Evolutionary conservation across 805 yeast genomes (phyloP).

Genomic region (Saccharomycopsis fibuligera): DNA sequence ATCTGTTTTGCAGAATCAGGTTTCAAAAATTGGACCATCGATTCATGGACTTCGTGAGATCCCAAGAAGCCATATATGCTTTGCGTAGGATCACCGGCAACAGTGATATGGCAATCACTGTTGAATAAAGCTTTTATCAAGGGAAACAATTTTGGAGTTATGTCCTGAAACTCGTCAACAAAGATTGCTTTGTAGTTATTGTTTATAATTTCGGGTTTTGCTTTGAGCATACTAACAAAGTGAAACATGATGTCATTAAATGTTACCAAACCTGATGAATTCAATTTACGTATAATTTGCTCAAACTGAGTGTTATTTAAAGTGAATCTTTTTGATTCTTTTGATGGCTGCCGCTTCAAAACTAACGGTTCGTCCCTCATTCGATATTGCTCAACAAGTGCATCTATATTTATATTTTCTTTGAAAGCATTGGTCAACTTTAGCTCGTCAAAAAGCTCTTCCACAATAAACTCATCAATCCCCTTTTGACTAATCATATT

Average conservation of each 20-base stretch:
- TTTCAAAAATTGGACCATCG: background rate
- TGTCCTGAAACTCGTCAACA: slow-evolving; percentile 73
- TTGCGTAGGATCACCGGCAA: slow-evolving; percentile 71
- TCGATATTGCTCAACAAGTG: background rate
- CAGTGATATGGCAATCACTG: slow-evolving; percentile 44
- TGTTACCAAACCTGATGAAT: background rate
- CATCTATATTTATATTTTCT: background rate
- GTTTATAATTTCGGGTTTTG: slow-evolving; percentile 21
- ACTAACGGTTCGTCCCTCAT: too few relatives aligned
- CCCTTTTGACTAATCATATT: too few relatives aligned
- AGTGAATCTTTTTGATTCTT: background rate
- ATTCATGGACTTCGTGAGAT: slow-evolving; percentile 30
- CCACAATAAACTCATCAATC: too few relatives aligned
- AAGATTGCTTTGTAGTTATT: slow-evolving; percentile 38
- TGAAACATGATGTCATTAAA: background rate
- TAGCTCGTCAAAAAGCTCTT: slow-evolving; percentile 28
- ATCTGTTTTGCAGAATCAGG: slow-evolving; percentile 25
- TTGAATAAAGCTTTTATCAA: slow-evolving; percentile 31
- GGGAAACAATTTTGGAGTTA: slow-evolving; percentile 44
- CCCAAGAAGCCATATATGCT: slow-evolving; percentile 65
- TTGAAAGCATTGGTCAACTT: slow-evolving; percentile 43
- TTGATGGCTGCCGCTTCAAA: too few relatives aligned
- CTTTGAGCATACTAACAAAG: background rate
- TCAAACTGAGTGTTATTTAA: background rate
- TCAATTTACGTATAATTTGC: background rate